Evolutionary conservation across 108 stramenopile genomes (phyloP), one percentile per base, ranked within the genome.

Genomic region (Schizochytrium sp.): DNA sequence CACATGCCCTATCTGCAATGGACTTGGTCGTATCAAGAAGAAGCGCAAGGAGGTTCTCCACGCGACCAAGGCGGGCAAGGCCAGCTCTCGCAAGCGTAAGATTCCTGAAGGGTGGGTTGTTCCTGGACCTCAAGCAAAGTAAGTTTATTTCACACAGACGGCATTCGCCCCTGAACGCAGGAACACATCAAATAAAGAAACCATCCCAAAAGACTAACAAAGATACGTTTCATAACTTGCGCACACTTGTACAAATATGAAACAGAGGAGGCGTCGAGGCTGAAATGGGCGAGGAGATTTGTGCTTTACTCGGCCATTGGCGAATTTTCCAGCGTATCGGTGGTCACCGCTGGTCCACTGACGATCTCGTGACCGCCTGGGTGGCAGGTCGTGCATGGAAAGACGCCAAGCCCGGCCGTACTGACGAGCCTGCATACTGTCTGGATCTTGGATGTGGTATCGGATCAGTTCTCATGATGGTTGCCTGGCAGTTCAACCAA

Each of bases 371-470:
- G 19, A 91, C 90, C 0, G 89, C 88, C 4, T 89, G 59, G 58
- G 41, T 87, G 3, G 90, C 90, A 3, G 88, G 88, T n/a, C 4
- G 73, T 10, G 61, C 88, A 10, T 46, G 72, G 72, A n/a, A 44
- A 8, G 41, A 28, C n/a, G 89, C 38, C 42, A 17, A 41, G 46
- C 89, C 87, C 41, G 4, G 40, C 60, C 10, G 46, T 19, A 3
- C 87, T 4, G 57, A 72, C 4, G 4, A 59, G 17, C 88, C 56
- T 40, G 7, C 44, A 42, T 49, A 28, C 61, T 87, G 69, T 61
- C 46, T 88, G 2, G 90, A 91, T 46, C 53, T 91, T 19, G 90
- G 90, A 3, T 91, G 90, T 55, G 90, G 90, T 40, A 83, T 91
- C 45, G 90, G 90, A 0, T 73, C 88, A 17, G 90, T 89, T 4